phyloP scores from a whole-genome alignment of 768 basidiomycete genomes.

The Xerocomellus chrysenteron region DNA sequence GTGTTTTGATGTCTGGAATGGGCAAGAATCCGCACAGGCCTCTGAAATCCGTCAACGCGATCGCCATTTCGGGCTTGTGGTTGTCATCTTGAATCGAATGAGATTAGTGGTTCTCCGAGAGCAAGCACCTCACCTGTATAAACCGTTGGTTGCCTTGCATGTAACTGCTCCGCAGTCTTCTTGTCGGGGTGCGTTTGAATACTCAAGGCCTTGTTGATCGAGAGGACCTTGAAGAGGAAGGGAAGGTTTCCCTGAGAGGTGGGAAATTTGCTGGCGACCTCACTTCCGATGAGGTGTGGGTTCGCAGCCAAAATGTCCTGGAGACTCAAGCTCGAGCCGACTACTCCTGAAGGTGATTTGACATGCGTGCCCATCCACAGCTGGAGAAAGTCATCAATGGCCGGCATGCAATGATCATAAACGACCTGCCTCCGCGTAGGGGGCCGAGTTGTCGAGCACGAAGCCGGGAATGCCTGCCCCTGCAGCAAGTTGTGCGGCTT shows the following conservation, averaged over 20 bases:
- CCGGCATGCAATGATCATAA: background rate
- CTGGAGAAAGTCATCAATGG: constrained; percentile 40
- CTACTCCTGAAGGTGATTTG: constrained; percentile 58
- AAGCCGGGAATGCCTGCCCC: constrained; percentile 64
- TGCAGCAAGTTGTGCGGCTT: constrained; percentile 83
- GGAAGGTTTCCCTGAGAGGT: constrained; percentile 70
- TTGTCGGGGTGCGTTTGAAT: constrained; percentile 95
- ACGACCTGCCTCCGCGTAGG: constrained; percentile 86
- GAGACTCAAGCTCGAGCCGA: constrained; percentile 48
- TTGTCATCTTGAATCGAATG: constrained; percentile 68
- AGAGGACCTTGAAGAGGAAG: constrained; percentile 90
- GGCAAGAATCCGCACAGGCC: constrained; percentile 95
- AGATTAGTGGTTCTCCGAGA: background rate
- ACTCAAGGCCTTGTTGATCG: constrained; percentile 85
- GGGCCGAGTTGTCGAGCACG: constrained; percentile 61
- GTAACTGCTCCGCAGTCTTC: constrained; percentile 67
- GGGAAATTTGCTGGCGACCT: constrained; percentile 54
- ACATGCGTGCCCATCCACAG: constrained; percentile 99
- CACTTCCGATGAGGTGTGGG: constrained; percentile 65
- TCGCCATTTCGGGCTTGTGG: constrained; percentile 99
- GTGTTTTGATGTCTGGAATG: constrained; percentile 62
- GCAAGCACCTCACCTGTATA: constrained; percentile 74
- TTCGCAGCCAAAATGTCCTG: constrained; percentile 62
- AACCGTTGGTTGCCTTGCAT: constrained; percentile 68
- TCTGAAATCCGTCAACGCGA: constrained; percentile 87